Evolutionary conservation across 78 protist genomes (phyloP), one percentile per base, ranked within the genome.

Genomic region (Dictyostelium capitatum): DNA sequence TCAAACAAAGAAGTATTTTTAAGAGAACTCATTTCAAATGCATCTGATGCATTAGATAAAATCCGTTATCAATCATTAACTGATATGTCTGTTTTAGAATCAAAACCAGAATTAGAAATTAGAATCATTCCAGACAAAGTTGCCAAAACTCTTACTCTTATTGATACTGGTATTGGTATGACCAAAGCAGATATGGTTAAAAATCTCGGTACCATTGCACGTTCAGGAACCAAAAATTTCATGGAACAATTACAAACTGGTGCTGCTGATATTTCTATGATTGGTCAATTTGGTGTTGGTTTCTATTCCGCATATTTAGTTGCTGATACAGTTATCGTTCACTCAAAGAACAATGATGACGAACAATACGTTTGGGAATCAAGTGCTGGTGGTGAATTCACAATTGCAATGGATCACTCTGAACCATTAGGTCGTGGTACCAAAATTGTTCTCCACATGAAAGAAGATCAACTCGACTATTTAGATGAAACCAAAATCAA

Each of bases 271-370:
- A 91, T 99, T 19, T 64, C 93, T 90, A 97, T 99, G 99, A 99
- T 99, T 67, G 99, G 99, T 20, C 99, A 99, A 95, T 99, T 99
- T 91, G 99, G 99, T 96, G 99, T 99, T 72, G 99, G 99, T 46
- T 99, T 99, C 99, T 99, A 99, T 98, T 98, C 99, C 46, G 99
- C 99, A 37, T 99, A 96, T 98, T 98, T 99, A 15, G 99, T 99
- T 54, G 99, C 99, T 67, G 99, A 99, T 95, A 30, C 75, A 12
- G 99, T 99, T 41, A 50, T 43, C 4, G 99, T 99, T 41, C 83
- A 80, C 83, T 95, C 99, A 64, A 99, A 99, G 99, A 82, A 97
- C 99, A 98, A 98, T 89, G 99, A 98, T 83, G 99, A 99, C 92
- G 99, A 98, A 87, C 98, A 95, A 90, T 96, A 99, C 97, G 91